A percentile compares a stretch with the other conserved stretches of the same genome.
phyloP scores from a whole-genome alignment of 2,329 filamentous ascomycete species.

The Venturiaceae sp. region DNA sequence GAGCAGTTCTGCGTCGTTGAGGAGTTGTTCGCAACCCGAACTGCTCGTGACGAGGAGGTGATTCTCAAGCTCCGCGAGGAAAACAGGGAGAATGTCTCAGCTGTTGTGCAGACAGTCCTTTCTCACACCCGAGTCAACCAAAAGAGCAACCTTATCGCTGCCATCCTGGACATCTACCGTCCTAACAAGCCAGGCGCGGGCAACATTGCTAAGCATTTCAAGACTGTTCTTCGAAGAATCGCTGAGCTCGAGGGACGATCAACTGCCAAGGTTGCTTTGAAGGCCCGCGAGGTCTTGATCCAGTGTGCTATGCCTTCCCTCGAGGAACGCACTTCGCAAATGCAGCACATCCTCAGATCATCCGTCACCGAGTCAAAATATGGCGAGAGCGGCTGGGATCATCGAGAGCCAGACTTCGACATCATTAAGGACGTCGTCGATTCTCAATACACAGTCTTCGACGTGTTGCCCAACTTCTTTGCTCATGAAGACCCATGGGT shows the following conservation, averaged over 20 bases:
- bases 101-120: slow-evolving; percentile 79
- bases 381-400: slow-evolving; percentile 93
- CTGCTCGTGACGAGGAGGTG: slow-evolving; percentile 83
- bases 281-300: slow-evolving; percentile 94
- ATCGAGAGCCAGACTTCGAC: slow-evolving; percentile 82
- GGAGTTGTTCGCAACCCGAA: slow-evolving; percentile 75
- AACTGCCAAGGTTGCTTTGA: slow-evolving; percentile 92
- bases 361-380: slow-evolving; percentile 96
- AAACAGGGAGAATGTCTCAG: slow-evolving; percentile 83
- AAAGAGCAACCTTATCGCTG: slow-evolving; percentile 89
- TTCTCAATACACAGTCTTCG: slow-evolving; percentile 97
- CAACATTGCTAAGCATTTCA: slow-evolving; percentile 81
- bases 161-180: slow-evolving; percentile 86
- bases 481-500: slow-evolving; percentile 92
- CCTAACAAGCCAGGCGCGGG: slow-evolving; percentile 88
- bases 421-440: slow-evolving; percentile 96
- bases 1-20: slow-evolving; percentile 77
- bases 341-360: slow-evolving; percentile 96
- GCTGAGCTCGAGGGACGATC: slow-evolving; percentile 80
- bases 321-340: slow-evolving; percentile 88
- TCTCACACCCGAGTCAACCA: slow-evolving; percentile 87
- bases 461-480: slow-evolving; percentile 92
- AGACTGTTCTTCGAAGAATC: slow-evolving; percentile 70
- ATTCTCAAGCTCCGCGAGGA: slow-evolving; percentile 89
- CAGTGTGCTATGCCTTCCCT: slow-evolving; percentile 93